Evolutionary conservation across 129 eudicot genomes (phyloP).

Genomic region (Mikania micrantha): DNA sequence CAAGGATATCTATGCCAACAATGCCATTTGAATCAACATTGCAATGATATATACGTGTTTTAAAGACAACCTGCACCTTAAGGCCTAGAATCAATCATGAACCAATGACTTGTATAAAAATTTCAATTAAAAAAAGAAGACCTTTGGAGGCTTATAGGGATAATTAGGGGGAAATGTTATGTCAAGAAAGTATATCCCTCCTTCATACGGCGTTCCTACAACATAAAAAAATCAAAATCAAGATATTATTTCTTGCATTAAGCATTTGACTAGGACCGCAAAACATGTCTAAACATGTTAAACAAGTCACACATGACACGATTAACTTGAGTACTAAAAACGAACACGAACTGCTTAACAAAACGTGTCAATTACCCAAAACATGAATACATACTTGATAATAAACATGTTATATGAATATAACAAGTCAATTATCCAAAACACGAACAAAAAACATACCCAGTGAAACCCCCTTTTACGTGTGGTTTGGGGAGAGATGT

Average conservation of each 20-base stretch:
- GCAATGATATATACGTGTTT: slow-evolving; percentile 91
- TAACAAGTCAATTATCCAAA: too few species aligned
- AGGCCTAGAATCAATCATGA: slow-evolving; percentile 16
- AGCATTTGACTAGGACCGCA: too few species aligned
- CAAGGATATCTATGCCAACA: slow-evolving; percentile 76
- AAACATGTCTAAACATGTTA: too few species aligned
- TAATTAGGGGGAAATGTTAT: slow-evolving; percentile 80
- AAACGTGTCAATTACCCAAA: too few species aligned
- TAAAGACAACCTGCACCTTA: slow-evolving; percentile 76
- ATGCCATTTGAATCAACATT: slow-evolving; percentile 82
- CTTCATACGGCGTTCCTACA: slow-evolving; percentile 88
- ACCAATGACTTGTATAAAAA: not conserved
- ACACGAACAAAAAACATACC: too few species aligned
- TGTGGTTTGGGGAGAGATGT: too few species aligned
- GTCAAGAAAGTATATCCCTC: slow-evolving; percentile 95
- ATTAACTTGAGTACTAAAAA: too few species aligned
- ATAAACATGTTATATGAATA: too few species aligned
- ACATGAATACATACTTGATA: too few species aligned
- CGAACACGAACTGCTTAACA: too few species aligned
- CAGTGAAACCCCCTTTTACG: too few species aligned
- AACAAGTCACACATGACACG: too few species aligned
- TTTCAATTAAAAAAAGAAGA: slow-evolving; percentile 1
- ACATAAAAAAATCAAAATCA: not conserved
- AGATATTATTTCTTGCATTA: not conserved
- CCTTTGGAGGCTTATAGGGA: slow-evolving; percentile 97